A percentile compares a stretch with the other conserved stretches of the same genome.
Conservation (phyloP, 1,284 basidiomycete genomes). For the Malassezia slooffiae region DNA sequence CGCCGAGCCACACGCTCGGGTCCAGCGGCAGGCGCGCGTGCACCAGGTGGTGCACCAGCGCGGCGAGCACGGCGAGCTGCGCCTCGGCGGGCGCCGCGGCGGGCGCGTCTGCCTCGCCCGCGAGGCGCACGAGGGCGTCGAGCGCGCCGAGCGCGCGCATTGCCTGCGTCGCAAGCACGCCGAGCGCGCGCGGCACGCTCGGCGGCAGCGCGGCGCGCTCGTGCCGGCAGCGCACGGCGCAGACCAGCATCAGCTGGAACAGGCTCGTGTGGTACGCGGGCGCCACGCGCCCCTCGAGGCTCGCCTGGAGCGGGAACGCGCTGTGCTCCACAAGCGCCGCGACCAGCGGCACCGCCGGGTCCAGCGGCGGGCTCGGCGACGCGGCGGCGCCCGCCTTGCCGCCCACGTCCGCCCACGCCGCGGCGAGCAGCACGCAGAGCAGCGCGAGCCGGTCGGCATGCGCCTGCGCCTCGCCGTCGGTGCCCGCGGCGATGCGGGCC, state of each 20-base stretch:
- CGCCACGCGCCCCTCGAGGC: background rate
- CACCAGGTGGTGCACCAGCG: conserved; percentile 16
- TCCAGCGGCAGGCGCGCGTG: background rate
- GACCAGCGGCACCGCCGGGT: background rate
- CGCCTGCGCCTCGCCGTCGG: conserved; percentile 1
- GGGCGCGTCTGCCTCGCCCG: background rate
- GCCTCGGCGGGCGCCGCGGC: conserved; percentile 3
- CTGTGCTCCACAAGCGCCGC: conserved; percentile 2
- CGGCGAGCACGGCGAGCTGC: conserved; percentile 16
- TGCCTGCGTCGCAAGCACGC: background rate
- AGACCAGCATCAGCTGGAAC: conserved; percentile 4
- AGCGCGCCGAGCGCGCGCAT: conserved; percentile 1
- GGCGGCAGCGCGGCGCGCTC: background rate
- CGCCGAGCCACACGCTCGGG: conserved; percentile 3
- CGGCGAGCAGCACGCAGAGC: conserved; percentile 4
- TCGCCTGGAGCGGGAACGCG: conserved; percentile 1
- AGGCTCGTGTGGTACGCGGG: conserved; percentile 1
- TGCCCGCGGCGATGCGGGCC: background rate
- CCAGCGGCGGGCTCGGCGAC: no score
- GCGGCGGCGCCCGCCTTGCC: background rate
- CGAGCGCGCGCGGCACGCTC: background rate
- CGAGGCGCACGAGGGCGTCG: background rate
- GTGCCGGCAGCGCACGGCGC: background rate
- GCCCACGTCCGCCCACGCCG: background rate
- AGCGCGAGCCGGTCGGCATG: conserved; percentile 1